phyloP scores from a whole-genome alignment of 2,329 filamentous ascomycete species.

The Fusarium chuoi region DNA sequence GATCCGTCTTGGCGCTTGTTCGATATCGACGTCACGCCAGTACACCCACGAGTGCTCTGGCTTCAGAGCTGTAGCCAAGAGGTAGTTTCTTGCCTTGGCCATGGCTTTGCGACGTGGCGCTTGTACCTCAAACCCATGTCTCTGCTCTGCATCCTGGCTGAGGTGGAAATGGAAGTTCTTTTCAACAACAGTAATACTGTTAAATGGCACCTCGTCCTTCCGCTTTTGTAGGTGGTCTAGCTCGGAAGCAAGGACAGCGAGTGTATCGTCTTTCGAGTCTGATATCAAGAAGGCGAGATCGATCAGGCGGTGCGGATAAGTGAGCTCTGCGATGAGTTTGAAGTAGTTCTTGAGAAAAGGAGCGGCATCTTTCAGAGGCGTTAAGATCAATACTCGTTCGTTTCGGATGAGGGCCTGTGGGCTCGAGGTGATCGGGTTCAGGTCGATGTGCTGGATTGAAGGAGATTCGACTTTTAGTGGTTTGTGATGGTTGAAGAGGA shows the following conservation, averaged over 20 bases:
- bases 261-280: conserved; percentile 90
- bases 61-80: conserved; percentile 85
- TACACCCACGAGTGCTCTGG: conserved; percentile 98
- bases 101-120: conserved; percentile 90
- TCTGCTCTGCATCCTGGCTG: conserved; percentile 82
- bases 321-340: conserved; percentile 87
- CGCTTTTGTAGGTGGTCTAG: conserved; percentile 88
- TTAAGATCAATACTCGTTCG: conserved; percentile 91
- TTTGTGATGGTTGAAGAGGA: conserved; percentile 95
- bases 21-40: conserved; percentile 97
- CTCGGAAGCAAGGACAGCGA: conserved; percentile 86
- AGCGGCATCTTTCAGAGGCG: conserved; percentile 90
- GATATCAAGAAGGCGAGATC: conserved; percentile 95
- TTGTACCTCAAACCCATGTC: conserved; percentile 88
- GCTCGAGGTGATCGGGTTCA: conserved; percentile 87
- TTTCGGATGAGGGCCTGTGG: conserved; percentile 80
- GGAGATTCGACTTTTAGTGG: conserved; percentile 85
- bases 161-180: conserved; percentile 86
- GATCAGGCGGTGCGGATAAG: conserved; percentile 94
- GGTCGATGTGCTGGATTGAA: conserved; percentile 81
- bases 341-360: conserved; percentile 89
- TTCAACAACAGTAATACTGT: conserved; percentile 83
- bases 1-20: conserved; percentile 86
- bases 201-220: conserved; percentile 83
- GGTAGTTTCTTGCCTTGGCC: conserved; percentile 90